Base-by-base conservation (phyloP, 306 rosid species). In the Psophocarpus tetragonolobus region DNA sequence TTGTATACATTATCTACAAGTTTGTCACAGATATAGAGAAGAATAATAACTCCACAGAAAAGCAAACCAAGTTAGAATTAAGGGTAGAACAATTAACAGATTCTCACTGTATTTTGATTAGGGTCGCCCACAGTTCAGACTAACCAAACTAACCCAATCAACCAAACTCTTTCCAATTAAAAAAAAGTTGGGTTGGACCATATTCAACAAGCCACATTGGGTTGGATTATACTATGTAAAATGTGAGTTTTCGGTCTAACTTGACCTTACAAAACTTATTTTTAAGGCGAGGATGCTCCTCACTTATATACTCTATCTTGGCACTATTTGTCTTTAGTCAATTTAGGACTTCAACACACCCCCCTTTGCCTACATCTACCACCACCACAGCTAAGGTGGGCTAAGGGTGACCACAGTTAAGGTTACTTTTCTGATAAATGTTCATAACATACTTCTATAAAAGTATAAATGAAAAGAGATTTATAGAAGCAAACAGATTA, bases 41-140 rank as follows among this genome's bases (percentile, higher is more conserved):
- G 41, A 56, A 54, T 1, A 51, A 33, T 32, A 33, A 18, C 3
- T 8, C 57, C 27, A 5, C 26, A 38, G 9, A 41, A 41, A 27
- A 73, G 56, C 26, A 6, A 54, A 54, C 18, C 24, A 51, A 32
- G 56, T 9, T 20, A 15, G 63, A 48, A 33, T 75, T 63, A 26
- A 44, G 71, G 71, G 32, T 27, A 20, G 14, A 60, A 26, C 23
- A 61, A 18, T 45, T 44, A 8, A 47, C 51, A 47, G 26, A 75
- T 45, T 51, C 80, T 75, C 64, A 33, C 24, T 44, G 20, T 15
- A 47, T 75, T 58, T 74, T 24, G 29, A 38, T 73, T 9, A 47
- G 24, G 56, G 24, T 17, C 2, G 56, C 56, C 8, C 24, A n/a
- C 10, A 17, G 56, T 3, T 17, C 11, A 0, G 24, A 48, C 56